Evolutionary conservation across 305 asterid species (phyloP).

Genomic region (Plantago coronopus): DNA sequence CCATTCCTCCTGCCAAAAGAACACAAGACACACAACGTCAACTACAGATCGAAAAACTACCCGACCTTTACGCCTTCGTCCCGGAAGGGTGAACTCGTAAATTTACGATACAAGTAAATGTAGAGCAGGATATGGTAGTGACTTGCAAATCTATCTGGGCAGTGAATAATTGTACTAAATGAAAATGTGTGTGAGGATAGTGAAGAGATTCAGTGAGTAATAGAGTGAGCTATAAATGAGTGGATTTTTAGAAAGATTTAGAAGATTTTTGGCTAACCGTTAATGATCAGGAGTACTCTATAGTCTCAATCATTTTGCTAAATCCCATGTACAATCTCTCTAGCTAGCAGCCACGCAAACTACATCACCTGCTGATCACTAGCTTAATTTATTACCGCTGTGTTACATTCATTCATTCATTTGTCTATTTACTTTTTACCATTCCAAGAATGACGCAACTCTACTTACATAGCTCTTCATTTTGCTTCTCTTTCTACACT

Average conservation of each 20-base stretch:
- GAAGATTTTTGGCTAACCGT: slow-evolving; percentile 16
- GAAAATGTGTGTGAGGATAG: not conserved
- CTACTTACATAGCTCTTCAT: slow-evolving; percentile 2
- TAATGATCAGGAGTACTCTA: slow-evolving; percentile 17
- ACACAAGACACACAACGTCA: not conserved
- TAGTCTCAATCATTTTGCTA: slow-evolving; percentile 22
- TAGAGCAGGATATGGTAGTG: not conserved
- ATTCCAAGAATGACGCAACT: slow-evolving; percentile 12
- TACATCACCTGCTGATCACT: not conserved
- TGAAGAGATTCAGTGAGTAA: slow-evolving; percentile 1
- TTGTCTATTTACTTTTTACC: not conserved
- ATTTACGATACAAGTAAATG: not conserved
- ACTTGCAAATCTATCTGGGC: not conserved
- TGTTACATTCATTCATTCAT: not conserved
- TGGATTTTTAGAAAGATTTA: not conserved
- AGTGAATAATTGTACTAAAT: not conserved
- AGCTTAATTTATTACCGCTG: too few species aligned
- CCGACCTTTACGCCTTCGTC: not conserved
- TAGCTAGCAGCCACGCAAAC: slow-evolving; percentile 9
- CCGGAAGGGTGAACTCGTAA: too few species aligned
- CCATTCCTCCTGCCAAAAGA: slow-evolving; percentile 73
- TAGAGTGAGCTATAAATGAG: slow-evolving; percentile 18
- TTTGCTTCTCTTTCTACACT: not conserved
- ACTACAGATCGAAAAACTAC: fast-evolving
- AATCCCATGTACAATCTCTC: slow-evolving; percentile 23